A percentile compares a stretch with the other conserved stretches of the same genome.
Conservation (phyloP, 139 green algal species). For the Nannochloris sp. region DNA sequence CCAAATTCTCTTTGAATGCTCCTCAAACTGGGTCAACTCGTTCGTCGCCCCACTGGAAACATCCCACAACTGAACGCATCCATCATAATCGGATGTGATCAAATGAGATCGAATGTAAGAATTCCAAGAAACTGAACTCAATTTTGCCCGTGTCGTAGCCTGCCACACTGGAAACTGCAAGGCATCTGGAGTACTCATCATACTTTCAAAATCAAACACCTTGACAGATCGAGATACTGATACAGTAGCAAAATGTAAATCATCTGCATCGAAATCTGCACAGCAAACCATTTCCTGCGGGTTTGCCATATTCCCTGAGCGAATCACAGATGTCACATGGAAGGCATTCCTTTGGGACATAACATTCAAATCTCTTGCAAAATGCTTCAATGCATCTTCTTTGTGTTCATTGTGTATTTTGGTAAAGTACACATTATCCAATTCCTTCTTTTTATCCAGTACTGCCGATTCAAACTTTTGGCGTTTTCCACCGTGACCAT, state of each 20-base stretch:
- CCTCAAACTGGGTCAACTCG: constrained; percentile 36
- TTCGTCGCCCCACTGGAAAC: constrained; percentile 9
- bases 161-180: constrained; percentile 50
- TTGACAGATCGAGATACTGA: constrained; percentile 66
- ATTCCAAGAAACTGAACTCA: constrained; percentile 65
- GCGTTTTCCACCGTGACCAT: background rate
- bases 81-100: constrained; percentile 53
- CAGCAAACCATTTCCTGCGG: constrained; percentile 41
- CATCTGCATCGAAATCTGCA: constrained; percentile 72
- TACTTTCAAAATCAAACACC: constrained; percentile 39
- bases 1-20: constrained; percentile 67
- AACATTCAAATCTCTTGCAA: constrained; percentile 45
- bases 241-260: constrained; percentile 82
- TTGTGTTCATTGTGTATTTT: background rate
- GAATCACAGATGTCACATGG: constrained; percentile 38
- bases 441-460: background rate
- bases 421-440: constrained; percentile 1
- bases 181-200: constrained; percentile 31
- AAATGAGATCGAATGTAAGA: constrained; percentile 64
- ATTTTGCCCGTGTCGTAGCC: constrained; percentile 40
- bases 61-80: constrained; percentile 61
- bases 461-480: background rate
- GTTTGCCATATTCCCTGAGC: constrained; percentile 64
- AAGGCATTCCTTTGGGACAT: constrained; percentile 24
- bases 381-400: constrained; percentile 19